phyloP scores from a whole-genome alignment of 345 rosid species.

The Camelina laxa region DNA sequence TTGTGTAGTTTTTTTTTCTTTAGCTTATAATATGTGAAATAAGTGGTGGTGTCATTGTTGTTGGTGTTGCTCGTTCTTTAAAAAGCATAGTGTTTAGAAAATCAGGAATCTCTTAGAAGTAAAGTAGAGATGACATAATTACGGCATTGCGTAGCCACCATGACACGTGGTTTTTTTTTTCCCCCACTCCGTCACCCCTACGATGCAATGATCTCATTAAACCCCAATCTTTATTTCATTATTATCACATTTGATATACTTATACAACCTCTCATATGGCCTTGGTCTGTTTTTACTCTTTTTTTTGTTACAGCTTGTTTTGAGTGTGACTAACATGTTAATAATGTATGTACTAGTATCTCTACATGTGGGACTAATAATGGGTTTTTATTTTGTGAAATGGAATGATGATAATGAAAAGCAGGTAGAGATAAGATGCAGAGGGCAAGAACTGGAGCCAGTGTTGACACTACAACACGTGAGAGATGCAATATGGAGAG shows the following conservation, averaged over 20 bases:
- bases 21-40: constrained; percentile 14
- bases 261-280: too few relatives aligned
- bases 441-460: constrained; percentile 88
- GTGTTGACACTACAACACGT: constrained; percentile 92
- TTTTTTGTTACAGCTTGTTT: neutral
- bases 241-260: constrained; percentile 16
- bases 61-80: constrained; percentile 36
- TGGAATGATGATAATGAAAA: constrained; percentile 23
- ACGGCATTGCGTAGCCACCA: constrained; percentile 42
- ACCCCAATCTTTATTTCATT: constrained; percentile 3
- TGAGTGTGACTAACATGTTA: constrained; percentile 4
- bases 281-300: neutral
- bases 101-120: constrained; percentile 44
- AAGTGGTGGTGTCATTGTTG: constrained; percentile 47
- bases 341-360: neutral
- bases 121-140: constrained; percentile 45
- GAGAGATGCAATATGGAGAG: constrained; percentile 90
- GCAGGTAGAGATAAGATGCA: constrained; percentile 96
- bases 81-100: constrained; percentile 40
- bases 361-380: constrained; percentile 5
- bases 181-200: constrained; percentile 37
- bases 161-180: constrained; percentile 37
- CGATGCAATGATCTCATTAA: constrained; percentile 46
- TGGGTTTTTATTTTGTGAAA: neutral
- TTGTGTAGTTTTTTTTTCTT: constrained; percentile 29